A percentile compares a stretch with the other conserved stretches of the same genome.
These are phyloP conservation scores for Rhizopogon hawkerae DNA, from an alignment of 1,284 basidiomycete species.

Conservation along the genomic window DNA sequence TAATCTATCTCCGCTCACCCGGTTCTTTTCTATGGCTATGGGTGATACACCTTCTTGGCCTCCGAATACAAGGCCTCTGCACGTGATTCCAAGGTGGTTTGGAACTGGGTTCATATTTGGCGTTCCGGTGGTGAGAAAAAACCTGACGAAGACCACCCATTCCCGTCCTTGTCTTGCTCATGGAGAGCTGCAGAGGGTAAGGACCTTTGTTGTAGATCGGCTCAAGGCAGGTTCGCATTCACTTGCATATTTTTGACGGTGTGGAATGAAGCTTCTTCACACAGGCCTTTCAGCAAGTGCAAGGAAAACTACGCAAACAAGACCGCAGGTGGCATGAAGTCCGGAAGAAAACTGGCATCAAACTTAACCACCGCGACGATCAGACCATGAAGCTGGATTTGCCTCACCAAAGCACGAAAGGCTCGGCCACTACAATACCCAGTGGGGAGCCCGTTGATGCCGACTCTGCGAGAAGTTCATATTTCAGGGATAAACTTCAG, in stretches of 20 bases:
- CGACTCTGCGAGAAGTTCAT: not conserved
- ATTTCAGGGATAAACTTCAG: not conserved
- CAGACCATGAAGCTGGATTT: not conserved
- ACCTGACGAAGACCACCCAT: conserved; percentile 5
- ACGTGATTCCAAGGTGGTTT: conserved; percentile 4
- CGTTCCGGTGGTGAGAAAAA: conserved; percentile 4
- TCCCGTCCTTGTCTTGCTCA: conserved; percentile 3
- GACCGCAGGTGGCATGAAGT: conserved; percentile 2
- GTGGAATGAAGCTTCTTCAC: conserved; percentile 1
- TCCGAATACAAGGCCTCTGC: not conserved
- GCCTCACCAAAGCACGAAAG: not conserved
- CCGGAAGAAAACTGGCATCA: conserved; percentile 3
- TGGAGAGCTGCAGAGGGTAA: conserved; percentile 9
- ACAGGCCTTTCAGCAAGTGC: conserved; percentile 1
- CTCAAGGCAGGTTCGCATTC: not conserved
- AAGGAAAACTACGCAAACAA: conserved; percentile 1
- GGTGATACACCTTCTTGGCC: conserved; percentile 7
- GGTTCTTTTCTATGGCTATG: conserved; percentile 8
- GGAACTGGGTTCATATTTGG: conserved; percentile 7
- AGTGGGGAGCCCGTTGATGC: too few relatives aligned
- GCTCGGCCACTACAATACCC: not conserved
- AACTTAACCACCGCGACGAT: not conserved
- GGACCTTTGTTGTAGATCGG: not conserved
- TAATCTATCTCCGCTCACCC: conserved; percentile 1
- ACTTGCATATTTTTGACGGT: not conserved